phyloP scores from a whole-genome alignment of 352 stramenopile genomes.

The Phytophthora pinifolia region DNA sequence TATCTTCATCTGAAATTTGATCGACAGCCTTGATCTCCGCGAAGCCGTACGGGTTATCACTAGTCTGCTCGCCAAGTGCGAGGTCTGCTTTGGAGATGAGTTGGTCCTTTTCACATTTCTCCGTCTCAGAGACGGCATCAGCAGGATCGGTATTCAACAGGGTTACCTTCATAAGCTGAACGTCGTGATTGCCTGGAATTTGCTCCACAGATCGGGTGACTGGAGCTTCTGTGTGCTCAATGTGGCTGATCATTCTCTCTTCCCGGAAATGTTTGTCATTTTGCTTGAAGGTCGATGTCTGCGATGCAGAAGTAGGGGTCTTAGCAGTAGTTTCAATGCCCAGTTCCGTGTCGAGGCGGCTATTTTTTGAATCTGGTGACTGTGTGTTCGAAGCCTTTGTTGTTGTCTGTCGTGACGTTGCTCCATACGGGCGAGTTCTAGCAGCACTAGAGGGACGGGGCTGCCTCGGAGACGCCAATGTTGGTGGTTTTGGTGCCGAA shows the following conservation, averaged over 20 bases:
- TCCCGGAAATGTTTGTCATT: no score
- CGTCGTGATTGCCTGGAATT: no score
- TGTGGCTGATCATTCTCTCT: no score
- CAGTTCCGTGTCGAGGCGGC: not conserved
- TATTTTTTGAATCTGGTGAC: not conserved
- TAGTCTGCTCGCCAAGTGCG: not conserved
- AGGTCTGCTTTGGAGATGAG: not conserved
- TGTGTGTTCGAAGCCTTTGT: not conserved
- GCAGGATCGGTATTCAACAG: no score
- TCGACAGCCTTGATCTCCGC: not conserved
- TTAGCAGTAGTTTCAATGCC: not conserved
- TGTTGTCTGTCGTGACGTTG: not conserved
- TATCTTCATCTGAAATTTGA: constrained; percentile 14
- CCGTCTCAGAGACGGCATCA: no score
- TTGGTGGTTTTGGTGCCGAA: constrained; percentile 8
- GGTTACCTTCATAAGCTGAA: no score
- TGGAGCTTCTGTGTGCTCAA: no score
- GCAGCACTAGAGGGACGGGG: constrained; percentile 19
- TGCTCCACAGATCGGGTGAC: no score
- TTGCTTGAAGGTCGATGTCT: no score
- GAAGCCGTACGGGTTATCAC: not conserved
- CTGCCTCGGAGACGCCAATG: not conserved
- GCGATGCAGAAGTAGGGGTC: no score
- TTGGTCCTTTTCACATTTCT: not conserved
- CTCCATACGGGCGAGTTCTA: not conserved